phyloP scores from a whole-genome alignment of 2,329 filamentous ascomycete species.

The Fusarium veterinarium region DNA sequence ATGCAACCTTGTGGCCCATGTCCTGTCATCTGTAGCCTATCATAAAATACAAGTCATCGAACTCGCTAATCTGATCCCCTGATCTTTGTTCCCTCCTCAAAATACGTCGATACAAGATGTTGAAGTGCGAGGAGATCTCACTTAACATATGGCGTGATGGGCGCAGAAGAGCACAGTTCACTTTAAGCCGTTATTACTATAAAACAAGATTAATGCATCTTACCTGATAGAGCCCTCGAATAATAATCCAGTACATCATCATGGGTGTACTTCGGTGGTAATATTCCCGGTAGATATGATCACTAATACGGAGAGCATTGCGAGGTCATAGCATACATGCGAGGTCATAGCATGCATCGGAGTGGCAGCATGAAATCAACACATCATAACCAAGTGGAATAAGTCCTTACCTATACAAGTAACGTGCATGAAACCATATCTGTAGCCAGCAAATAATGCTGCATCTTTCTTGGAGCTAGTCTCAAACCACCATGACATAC shows the following conservation, averaged over 20 bases:
- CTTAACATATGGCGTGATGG: background rate
- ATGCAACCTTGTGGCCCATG: background rate
- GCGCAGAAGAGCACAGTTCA: background rate
- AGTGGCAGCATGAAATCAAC: background rate
- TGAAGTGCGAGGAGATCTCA: background rate
- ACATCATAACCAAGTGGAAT: background rate
- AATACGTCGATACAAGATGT: background rate
- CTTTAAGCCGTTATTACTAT: background rate
- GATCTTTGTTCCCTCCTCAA: background rate
- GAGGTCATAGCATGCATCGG: background rate
- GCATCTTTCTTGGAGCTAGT: background rate
- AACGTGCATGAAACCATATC: background rate
- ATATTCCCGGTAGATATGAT: background rate
- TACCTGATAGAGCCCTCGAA: fast-evolving
- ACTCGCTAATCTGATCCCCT: conserved; percentile 15
- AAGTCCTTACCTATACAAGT: background rate
- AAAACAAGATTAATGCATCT: background rate
- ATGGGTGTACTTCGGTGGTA: background rate
- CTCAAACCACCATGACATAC: background rate
- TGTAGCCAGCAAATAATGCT: background rate
- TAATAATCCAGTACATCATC: background rate
- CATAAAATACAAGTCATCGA: conserved; percentile 7
- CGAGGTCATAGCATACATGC: background rate
- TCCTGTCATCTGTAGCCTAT: conserved; percentile 8
- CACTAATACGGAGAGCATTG: conserved; percentile 4